phyloP scores from a whole-genome alignment of 2,329 filamentous ascomycete genomes.

The Proliferodiscus dingleyae region DNA sequence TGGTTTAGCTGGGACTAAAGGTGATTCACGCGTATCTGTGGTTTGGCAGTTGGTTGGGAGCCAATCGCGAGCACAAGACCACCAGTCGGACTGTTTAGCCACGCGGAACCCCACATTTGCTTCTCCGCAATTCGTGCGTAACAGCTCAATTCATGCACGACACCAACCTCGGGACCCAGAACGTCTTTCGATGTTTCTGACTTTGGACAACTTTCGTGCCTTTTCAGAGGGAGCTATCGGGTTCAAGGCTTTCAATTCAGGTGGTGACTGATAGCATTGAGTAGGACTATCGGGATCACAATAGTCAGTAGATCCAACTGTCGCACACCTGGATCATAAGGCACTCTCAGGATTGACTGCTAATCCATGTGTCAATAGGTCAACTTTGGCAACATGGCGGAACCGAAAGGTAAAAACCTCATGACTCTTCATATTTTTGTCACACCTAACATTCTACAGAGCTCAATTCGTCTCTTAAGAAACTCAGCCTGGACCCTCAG shows the following conservation, averaged over 20 bases:
- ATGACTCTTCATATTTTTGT: background rate
- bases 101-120: slow-evolving; percentile 12
- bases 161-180: background rate
- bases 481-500: slow-evolving; percentile 24
- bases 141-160: background rate
- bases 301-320: no score
- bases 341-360: background rate
- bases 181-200: background rate
- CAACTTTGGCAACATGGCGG: slow-evolving; percentile 13
- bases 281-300: no score
- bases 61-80: no score
- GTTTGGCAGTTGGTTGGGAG: no score
- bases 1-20: no score
- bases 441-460: slow-evolving; percentile 16
- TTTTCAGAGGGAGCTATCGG: no score
- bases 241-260: no score
- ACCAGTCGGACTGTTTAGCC: slow-evolving; percentile 6
- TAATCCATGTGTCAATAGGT: background rate
- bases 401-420: slow-evolving; percentile 16
- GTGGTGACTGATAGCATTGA: no score
- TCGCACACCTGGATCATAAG: no score
- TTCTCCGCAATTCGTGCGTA: slow-evolving; percentile 11
- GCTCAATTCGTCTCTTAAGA: slow-evolving; percentile 25
- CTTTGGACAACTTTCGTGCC: background rate
- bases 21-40: no score